phyloP scores from a whole-genome alignment of 768 basidiomycete genomes.

The Agrocybe pediades region DNA sequence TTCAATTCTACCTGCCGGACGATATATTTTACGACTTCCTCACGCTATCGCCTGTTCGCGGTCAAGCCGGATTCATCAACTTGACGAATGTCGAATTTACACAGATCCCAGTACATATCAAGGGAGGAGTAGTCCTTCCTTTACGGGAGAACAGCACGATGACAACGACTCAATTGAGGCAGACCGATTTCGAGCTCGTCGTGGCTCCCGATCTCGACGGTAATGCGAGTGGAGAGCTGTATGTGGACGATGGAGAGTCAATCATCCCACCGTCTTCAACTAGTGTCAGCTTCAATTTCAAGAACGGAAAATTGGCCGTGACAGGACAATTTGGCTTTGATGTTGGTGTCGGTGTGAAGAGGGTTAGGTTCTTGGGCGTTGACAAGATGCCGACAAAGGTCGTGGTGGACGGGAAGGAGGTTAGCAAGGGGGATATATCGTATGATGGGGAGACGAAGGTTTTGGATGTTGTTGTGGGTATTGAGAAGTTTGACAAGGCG shows the following conservation, averaged over 20 bases:
- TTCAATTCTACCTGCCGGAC: conserved; percentile 60
- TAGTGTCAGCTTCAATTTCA: conserved; percentile 33
- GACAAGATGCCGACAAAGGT: conserved; percentile 29
- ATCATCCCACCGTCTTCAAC: conserved; percentile 34
- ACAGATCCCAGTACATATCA: conserved; percentile 64
- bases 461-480: conserved; percentile 42
- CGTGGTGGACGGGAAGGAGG: conserved; percentile 26
- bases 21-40: conserved; percentile 69
- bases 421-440: conserved; percentile 19
- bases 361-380: conserved; percentile 42
- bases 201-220: conserved; percentile 61
- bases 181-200: conserved; percentile 60
- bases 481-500: conserved; percentile 31
- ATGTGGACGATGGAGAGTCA: conserved; percentile 68
- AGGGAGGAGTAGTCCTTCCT: conserved; percentile 59
- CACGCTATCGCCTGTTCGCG: conserved; percentile 48
- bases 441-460: conserved; percentile 44
- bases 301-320: conserved; percentile 30
- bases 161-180: conserved; percentile 59
- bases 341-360: conserved; percentile 35
- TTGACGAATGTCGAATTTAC: conserved; percentile 52
- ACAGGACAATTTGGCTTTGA: conserved; percentile 38
- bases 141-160: conserved; percentile 55
- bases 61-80: conserved; percentile 45
- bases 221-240: conserved; percentile 52